Conservation (phyloP, 2,329 filamentous ascomycete species). For the Neonectria neomacrospora region DNA sequence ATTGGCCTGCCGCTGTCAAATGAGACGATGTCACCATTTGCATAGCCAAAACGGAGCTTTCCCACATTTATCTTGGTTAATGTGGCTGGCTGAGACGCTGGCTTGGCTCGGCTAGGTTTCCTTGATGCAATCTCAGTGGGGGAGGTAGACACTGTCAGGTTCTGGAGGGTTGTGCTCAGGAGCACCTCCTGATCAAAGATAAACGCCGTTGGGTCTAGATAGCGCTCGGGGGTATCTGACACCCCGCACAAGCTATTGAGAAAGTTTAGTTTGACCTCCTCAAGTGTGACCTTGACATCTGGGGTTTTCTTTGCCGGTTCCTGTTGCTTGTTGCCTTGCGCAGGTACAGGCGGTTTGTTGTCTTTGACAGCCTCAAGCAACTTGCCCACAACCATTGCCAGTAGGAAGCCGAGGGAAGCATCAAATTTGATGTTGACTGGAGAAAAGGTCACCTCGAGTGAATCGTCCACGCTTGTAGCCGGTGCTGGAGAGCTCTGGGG, state of each 20-base stretch:
- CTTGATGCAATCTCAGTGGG: slow-evolving; percentile 32
- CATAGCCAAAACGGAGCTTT: slow-evolving; percentile 72
- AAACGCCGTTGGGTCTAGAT: slow-evolving; percentile 54
- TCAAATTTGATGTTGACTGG: slow-evolving; percentile 66
- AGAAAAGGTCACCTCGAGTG: slow-evolving; percentile 62
- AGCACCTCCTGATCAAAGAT: slow-evolving; percentile 62
- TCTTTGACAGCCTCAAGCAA: slow-evolving; percentile 59
- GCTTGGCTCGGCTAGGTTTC: slow-evolving; percentile 22
- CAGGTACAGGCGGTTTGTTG: slow-evolving; percentile 21
- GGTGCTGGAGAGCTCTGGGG: slow-evolving; percentile 14
- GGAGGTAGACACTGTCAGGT: slow-evolving; percentile 51
- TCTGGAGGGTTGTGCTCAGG: slow-evolving; percentile 60
- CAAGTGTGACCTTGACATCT: slow-evolving; percentile 57
- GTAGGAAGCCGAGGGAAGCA: slow-evolving; percentile 65
- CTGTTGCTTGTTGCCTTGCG: slow-evolving; percentile 27
- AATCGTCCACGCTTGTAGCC: slow-evolving; percentile 31
- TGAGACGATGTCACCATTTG: slow-evolving; percentile 70
- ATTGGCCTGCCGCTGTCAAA: slow-evolving; percentile 69
- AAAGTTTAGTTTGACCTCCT: slow-evolving; percentile 66
- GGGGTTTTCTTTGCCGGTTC: slow-evolving; percentile 39
- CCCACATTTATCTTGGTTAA: slow-evolving; percentile 59
- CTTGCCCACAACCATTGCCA: slow-evolving; percentile 62
- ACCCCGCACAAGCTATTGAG: slow-evolving; percentile 65
- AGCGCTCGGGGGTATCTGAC: slow-evolving; percentile 60
- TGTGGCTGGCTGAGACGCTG: slow-evolving; percentile 44